A percentile compares a stretch with the other conserved stretches of the same genome.
Evolutionary conservation across 352 stramenopile species (phyloP).

Genomic region (Phytophthora pistaciae): DNA sequence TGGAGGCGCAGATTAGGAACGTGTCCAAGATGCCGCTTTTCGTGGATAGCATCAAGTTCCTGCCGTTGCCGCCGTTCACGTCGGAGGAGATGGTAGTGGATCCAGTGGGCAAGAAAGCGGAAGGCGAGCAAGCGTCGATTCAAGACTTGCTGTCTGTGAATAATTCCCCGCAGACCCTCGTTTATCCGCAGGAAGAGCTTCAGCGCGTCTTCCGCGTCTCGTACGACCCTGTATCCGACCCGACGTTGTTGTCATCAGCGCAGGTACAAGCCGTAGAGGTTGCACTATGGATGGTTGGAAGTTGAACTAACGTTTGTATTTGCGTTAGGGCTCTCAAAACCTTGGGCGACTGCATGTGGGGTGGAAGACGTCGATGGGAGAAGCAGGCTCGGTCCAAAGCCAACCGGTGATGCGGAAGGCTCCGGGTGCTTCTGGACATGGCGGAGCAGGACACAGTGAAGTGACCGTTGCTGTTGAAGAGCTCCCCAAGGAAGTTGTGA

Average conservation of each 20-base stretch:
- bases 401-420: slow-evolving; percentile 79
- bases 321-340: slow-evolving; percentile 60
- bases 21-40: slow-evolving; percentile 85
- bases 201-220: slow-evolving; percentile 76
- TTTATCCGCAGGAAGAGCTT: slow-evolving; percentile 84
- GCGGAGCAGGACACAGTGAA: slow-evolving; percentile 32
- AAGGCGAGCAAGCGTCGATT: slow-evolving; percentile 17
- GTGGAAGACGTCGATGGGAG: slow-evolving; percentile 85
- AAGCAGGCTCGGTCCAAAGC: slow-evolving; percentile 84
- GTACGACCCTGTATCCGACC: slow-evolving; percentile 52
- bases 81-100: slow-evolving; percentile 48
- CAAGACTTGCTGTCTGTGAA: slow-evolving; percentile 47
- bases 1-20: slow-evolving; percentile 88
- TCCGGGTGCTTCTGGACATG: slow-evolving; percentile 10
- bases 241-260: slow-evolving; percentile 29
- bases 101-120: slow-evolving; percentile 3
- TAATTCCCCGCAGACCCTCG: slow-evolving; percentile 51
- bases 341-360: slow-evolving; percentile 80
- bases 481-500: slow-evolving; percentile 55
- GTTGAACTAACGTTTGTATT: neutral
- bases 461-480: slow-evolving; percentile 56
- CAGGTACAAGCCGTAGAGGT: slow-evolving; percentile 35
- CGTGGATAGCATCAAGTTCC: slow-evolving; percentile 84
- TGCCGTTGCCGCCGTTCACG: slow-evolving; percentile 66
- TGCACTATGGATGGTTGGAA: neutral